These are phyloP conservation scores for Pyracantha coccinea DNA, from an alignment of 331 rosid genomes.

Conservation along the genomic window DNA sequence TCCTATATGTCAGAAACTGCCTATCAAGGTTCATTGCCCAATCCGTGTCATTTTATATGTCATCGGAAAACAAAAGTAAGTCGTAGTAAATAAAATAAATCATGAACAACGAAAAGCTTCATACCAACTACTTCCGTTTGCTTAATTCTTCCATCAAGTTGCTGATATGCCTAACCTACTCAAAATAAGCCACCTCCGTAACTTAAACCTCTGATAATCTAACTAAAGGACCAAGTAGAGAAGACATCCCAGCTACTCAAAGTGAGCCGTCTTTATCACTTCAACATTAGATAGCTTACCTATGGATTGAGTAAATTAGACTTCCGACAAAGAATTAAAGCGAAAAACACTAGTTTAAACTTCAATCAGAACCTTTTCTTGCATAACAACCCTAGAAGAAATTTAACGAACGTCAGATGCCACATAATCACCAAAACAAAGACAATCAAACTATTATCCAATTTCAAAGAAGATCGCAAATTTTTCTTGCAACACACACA, in stretches of 20 bases:
- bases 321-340: not conserved
- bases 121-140: not conserved
- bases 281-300: not conserved
- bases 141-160: not conserved
- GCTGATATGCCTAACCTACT: not conserved
- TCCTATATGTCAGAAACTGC: not conserved
- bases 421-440: not conserved
- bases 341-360: not conserved
- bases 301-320: not conserved
- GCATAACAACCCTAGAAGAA: not conserved
- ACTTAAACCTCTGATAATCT: not conserved
- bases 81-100: not conserved
- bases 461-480: not conserved
- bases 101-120: not conserved
- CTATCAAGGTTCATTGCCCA: constrained; percentile 1
- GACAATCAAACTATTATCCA: not conserved
- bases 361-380: not conserved
- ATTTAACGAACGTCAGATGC: not conserved
- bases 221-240: not conserved
- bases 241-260: constrained; percentile 3
- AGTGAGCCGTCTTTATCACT: constrained; percentile 2
- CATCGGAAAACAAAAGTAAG: not conserved
- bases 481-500: not conserved
- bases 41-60: not conserved
- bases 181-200: not conserved